Evolutionary conservation across 225 moss, liverwort and hornwort species (phyloP).

Genomic region (Sphagnum contortum): DNA sequence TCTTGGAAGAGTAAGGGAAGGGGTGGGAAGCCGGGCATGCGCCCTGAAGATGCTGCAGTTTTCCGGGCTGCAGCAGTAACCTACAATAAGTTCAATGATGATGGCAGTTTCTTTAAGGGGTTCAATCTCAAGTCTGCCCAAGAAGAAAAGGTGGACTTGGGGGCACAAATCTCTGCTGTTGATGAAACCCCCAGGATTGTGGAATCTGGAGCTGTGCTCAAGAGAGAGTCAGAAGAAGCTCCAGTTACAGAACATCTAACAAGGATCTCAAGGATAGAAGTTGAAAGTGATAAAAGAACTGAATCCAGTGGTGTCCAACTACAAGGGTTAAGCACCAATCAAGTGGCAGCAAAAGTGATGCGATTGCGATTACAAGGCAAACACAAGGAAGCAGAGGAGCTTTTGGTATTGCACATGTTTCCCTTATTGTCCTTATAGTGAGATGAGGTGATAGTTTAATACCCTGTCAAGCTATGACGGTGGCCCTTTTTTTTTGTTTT

Average conservation of each 20-base stretch:
- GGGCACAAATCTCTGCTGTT: background rate
- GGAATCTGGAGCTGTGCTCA: slow-evolving; percentile 1
- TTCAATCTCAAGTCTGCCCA: slow-evolving; percentile 21
- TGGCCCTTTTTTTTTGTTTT: background rate
- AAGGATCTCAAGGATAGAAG: slow-evolving; percentile 2
- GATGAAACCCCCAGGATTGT: slow-evolving; percentile 1
- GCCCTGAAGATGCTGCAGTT: slow-evolving; percentile 69
- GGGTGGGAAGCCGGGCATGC: slow-evolving; percentile 31
- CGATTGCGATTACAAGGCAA: slow-evolving; percentile 76
- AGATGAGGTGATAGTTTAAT: too few relatives aligned
- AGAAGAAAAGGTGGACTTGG: background rate
- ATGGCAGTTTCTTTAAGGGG: slow-evolving; percentile 37
- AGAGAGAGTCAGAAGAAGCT: background rate
- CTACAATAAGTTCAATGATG: slow-evolving; percentile 59
- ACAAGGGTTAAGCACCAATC: slow-evolving; percentile 58
- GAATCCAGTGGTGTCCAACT: slow-evolving; percentile 29
- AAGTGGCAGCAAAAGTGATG: slow-evolving; percentile 90
- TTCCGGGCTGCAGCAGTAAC: slow-evolving; percentile 51
- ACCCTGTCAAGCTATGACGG: background rate
- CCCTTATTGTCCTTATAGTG: too few relatives aligned
- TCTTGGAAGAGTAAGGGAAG: slow-evolving; percentile 62
- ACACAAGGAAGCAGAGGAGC: slow-evolving; percentile 75
- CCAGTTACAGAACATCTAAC: slow-evolving; percentile 5
- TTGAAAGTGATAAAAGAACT: slow-evolving; percentile 15
- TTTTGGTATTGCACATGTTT: slow-evolving; percentile 34